Evolutionary conservation across 2,329 filamentous ascomycete genomes (phyloP).

Genomic region (Ciborinia camelliae): DNA sequence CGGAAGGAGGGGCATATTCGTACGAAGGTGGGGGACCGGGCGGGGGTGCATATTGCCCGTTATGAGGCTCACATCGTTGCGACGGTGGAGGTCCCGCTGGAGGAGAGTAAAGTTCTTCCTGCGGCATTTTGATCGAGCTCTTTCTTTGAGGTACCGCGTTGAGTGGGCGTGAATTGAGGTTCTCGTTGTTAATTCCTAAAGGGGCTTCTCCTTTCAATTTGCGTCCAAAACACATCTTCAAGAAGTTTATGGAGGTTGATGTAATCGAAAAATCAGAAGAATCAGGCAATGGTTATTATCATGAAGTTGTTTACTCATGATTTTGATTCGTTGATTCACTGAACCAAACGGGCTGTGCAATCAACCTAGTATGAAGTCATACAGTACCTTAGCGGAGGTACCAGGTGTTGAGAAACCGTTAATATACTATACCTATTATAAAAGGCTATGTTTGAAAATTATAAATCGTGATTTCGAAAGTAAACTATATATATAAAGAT

Average conservation of each 20-base stretch:
- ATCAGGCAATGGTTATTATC: neutral
- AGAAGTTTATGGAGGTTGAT: neutral
- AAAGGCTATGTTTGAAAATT: too few relatives aligned
- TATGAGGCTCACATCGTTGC: conserved; percentile 34
- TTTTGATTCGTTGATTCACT: neutral
- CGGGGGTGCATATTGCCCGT: conserved; percentile 23
- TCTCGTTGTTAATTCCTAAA: conserved; percentile 16
- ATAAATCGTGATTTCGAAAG: too few relatives aligned
- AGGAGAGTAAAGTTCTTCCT: conserved; percentile 35
- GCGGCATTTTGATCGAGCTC: conserved; percentile 30
- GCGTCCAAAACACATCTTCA: conserved; percentile 34
- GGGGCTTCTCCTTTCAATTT: conserved; percentile 30
- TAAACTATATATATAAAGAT: too few relatives aligned
- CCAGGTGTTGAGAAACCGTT: too few relatives aligned
- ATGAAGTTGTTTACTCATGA: neutral
- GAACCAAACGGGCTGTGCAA: neutral
- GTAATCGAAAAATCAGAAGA: neutral
- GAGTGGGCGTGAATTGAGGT: conserved; percentile 30
- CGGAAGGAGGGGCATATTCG: conserved; percentile 41
- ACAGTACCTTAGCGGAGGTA: too few relatives aligned
- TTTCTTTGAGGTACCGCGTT: conserved; percentile 23
- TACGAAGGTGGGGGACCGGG: conserved; percentile 38
- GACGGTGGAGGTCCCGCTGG: conserved; percentile 31
- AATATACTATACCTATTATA: too few relatives aligned
- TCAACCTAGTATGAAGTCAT: conserved; percentile 3